Evolutionary conservation across 2,329 filamentous ascomycete species (phyloP).

Genomic region (Hypomyces perniciosus): DNA sequence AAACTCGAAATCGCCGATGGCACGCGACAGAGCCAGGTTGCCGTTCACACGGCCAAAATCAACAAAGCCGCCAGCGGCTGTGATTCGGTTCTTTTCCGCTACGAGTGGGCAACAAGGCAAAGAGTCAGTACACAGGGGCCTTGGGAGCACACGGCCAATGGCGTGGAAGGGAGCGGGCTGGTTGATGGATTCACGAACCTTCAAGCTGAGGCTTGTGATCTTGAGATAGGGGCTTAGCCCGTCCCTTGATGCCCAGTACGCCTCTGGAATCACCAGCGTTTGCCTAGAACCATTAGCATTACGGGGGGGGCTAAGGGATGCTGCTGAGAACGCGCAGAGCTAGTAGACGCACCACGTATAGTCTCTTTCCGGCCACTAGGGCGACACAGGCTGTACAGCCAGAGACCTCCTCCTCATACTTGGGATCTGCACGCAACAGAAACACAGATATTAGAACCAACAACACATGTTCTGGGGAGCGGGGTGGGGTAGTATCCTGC

Average conservation of each 20-base stretch:
- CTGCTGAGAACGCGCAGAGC: not conserved
- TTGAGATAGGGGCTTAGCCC: slow-evolving; percentile 96
- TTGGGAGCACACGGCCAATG: too few relatives aligned
- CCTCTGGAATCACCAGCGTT: slow-evolving; percentile 95
- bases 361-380: slow-evolving; percentile 82
- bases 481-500: not conserved
- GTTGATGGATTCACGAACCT: slow-evolving; percentile 48
- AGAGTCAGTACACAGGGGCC: slow-evolving; percentile 13
- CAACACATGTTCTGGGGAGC: not conserved
- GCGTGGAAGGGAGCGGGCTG: not conserved
- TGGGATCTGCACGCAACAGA: slow-evolving; percentile 61
- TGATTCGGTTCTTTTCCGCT: slow-evolving; percentile 96
- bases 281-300: slow-evolving; percentile 51
- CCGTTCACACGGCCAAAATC: slow-evolving; percentile 98
- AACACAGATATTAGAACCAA: not conserved
- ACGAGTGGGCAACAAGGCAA: slow-evolving; percentile 14
- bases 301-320: not conserved
- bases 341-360: slow-evolving; percentile 75
- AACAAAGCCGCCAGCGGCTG: slow-evolving; percentile 91
- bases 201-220: slow-evolving; percentile 99
- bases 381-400: slow-evolving; percentile 94
- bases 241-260: slow-evolving; percentile 91
- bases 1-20: slow-evolving; percentile 99
- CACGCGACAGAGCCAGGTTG: slow-evolving; percentile 91
- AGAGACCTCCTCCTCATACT: slow-evolving; percentile 96